A percentile compares a stretch with the other conserved stretches of the same genome.
Conservation (phyloP, 2,329 filamentous ascomycete genomes). For the Tolypocladium sp. region DNA sequence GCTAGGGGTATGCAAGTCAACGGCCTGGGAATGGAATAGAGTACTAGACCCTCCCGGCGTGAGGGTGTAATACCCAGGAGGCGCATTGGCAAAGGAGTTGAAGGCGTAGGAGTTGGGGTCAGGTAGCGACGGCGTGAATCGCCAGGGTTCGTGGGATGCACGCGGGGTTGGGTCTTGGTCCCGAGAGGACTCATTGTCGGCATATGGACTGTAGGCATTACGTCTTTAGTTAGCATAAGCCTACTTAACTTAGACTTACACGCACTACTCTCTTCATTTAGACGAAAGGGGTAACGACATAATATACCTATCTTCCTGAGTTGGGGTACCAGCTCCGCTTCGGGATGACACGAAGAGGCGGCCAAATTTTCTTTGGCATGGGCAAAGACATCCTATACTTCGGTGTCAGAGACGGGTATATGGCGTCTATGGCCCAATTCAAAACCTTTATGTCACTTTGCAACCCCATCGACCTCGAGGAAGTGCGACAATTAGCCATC, state of each 20-base stretch:
- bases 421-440: too few relatives aligned
- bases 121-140: constrained; percentile 80
- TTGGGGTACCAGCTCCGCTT: too few relatives aligned
- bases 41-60: constrained; percentile 74
- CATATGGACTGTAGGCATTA: constrained; percentile 9
- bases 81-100: constrained; percentile 67
- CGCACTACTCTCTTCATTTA: not conserved
- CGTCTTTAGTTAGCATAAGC: not conserved
- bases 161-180: constrained; percentile 79
- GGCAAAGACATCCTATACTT: too few relatives aligned
- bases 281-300: not conserved
- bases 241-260: not conserved
- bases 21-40: constrained; percentile 73
- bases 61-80: constrained; percentile 78
- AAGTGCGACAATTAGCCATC: too few relatives aligned
- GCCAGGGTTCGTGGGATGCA: constrained; percentile 71
- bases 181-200: constrained; percentile 30
- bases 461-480: too few relatives aligned
- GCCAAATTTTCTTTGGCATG: too few relatives aligned
- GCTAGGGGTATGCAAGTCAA: constrained; percentile 78
- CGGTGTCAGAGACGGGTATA: too few relatives aligned
- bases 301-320: constrained; percentile 19
- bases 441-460: too few relatives aligned
- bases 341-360: too few relatives aligned
- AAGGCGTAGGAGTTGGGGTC: constrained; percentile 81